These are phyloP conservation scores for Musa itinerans DNA, from an alignment of 176 grass and related monocot genomes.

Conservation along the genomic window DNA sequence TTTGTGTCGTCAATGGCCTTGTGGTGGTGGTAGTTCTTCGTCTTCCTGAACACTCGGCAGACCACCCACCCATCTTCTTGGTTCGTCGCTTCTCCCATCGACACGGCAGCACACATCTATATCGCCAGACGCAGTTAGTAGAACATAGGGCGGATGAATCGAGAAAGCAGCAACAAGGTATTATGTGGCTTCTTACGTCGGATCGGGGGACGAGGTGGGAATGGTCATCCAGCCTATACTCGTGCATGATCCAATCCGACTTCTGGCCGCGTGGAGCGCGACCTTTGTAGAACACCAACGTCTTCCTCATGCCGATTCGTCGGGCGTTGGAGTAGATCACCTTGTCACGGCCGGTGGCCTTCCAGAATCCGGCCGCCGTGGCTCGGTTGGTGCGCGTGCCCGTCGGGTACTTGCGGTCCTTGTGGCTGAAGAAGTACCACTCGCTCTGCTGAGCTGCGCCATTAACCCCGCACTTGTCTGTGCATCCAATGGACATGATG, in stretches of 20 bases:
- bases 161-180: not conserved
- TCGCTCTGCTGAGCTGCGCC: slow-evolving; percentile 73
- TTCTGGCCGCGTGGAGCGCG: slow-evolving; percentile 76
- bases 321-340: slow-evolving; percentile 40
- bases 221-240: slow-evolving; percentile 68
- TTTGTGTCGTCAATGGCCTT: slow-evolving; percentile 31
- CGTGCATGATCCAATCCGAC: slow-evolving; percentile 94
- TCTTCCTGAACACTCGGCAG: slow-evolving; percentile 94
- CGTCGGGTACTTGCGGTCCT: slow-evolving; percentile 91
- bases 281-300: slow-evolving; percentile 86
- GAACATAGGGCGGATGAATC: not conserved
- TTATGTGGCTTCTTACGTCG: slow-evolving; percentile 25
- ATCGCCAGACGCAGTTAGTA: not conserved
- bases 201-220: slow-evolving; percentile 11
- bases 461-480: slow-evolving; percentile 56
- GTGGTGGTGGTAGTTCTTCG: slow-evolving; percentile 30
- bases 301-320: slow-evolving; percentile 87
- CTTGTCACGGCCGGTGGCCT: slow-evolving; percentile 88
- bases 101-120: slow-evolving; percentile 22
- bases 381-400: slow-evolving; percentile 85
- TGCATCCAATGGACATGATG: not conserved
- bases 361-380: slow-evolving; percentile 75
- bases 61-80: slow-evolving; percentile 91
- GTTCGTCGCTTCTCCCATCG: slow-evolving; percentile 32
- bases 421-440: slow-evolving; percentile 96